Base-by-base conservation (phyloP, 805 yeast species). In the Helenozyma baotianmanensis region DNA sequence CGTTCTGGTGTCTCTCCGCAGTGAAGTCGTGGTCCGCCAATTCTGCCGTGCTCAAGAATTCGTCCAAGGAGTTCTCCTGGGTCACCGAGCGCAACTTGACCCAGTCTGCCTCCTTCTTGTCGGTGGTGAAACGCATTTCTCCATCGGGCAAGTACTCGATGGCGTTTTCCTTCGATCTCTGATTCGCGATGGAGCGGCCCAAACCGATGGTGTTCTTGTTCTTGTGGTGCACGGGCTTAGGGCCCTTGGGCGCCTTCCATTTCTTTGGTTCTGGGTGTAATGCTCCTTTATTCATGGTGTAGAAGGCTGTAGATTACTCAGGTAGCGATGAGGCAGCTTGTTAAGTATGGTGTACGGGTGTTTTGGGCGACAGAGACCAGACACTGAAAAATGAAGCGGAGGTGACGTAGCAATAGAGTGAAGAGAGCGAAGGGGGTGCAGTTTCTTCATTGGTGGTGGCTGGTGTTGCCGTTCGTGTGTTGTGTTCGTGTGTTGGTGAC, bases 11-110 rank as follows among this genome's bases (percentile, higher is more conserved):
- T 52, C 82, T 79, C 46, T 90, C 97, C 3, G 97, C 96, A 7
- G 96, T 80, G 63, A 92, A 92, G 63, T 92, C 97, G 14, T 90
- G 88, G 54, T 88, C 96, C 2, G 97, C 96, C 38, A 92, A 73
- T 58, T 87, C 95, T 1, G 98, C 99, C 6, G 97, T 90, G 52
- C 80, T 82, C 51, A 92, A 73, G 58, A 92, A 89, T 62, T 92
- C 99, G 61, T 92, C 97, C 36, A 92, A 62, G 1, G 97, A 82
- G 47, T 82, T 77, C 57, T 92, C 97, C 51, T 92, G 97, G 0
- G 97, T 92, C 11, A 92, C 94, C 2, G 97, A 88, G 55, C 92
- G 76, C 52, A 92, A 64, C 43, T 88, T 86, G 32, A 85, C 94
- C 94, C 96, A 87, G 41, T 72, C 74, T 10, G 87, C 94, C 53